Percentiles rank a stretch among this genome's conserved stretches.
These are phyloP conservation scores for Citeromyces siamensis DNA, from an alignment of 1,139 yeast species.

Conservation along the genomic window DNA sequence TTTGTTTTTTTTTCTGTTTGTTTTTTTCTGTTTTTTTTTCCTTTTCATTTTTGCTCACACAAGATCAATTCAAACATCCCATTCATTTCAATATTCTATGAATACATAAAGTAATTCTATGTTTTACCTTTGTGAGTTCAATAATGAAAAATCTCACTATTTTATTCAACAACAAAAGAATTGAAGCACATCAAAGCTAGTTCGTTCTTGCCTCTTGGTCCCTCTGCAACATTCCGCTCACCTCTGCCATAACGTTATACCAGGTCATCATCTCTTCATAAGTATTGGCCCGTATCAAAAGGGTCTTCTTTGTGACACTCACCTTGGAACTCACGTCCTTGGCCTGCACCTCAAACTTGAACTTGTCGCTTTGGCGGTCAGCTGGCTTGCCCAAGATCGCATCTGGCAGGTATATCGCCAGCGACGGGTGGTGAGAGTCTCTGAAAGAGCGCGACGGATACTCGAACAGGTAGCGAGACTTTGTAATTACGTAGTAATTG, in stretches of 20 bases:
- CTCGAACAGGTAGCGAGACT: conserved; percentile 28
- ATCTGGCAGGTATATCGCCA: conserved; percentile 33
- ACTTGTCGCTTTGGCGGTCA: conserved; percentile 21
- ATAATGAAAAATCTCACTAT: too few relatives aligned
- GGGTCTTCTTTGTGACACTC: conserved; percentile 23
- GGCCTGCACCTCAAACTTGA: conserved; percentile 28
- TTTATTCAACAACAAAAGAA: neutral
- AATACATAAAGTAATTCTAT: too few relatives aligned
- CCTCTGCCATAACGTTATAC: conserved; percentile 27
- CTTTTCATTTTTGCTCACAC: too few relatives aligned
- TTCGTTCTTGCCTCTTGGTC: conserved; percentile 11
- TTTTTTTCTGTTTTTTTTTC: too few relatives aligned
- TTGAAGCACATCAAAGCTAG: neutral
- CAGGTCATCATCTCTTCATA: conserved; percentile 30
- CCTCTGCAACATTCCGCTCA: conserved; percentile 18
- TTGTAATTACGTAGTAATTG: conserved; percentile 33
- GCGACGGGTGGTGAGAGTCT: conserved; percentile 27
- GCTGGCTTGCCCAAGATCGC: conserved; percentile 24
- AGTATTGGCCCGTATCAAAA: conserved; percentile 28
- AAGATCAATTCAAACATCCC: too few relatives aligned
- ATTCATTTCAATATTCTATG: too few relatives aligned
- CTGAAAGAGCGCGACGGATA: conserved; percentile 28
- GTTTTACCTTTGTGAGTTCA: too few relatives aligned
- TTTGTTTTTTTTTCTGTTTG: too few relatives aligned
- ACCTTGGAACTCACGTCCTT: conserved; percentile 23